phyloP scores from a whole-genome alignment of 768 basidiomycete genomes.

The Tephrocybe sp. region DNA sequence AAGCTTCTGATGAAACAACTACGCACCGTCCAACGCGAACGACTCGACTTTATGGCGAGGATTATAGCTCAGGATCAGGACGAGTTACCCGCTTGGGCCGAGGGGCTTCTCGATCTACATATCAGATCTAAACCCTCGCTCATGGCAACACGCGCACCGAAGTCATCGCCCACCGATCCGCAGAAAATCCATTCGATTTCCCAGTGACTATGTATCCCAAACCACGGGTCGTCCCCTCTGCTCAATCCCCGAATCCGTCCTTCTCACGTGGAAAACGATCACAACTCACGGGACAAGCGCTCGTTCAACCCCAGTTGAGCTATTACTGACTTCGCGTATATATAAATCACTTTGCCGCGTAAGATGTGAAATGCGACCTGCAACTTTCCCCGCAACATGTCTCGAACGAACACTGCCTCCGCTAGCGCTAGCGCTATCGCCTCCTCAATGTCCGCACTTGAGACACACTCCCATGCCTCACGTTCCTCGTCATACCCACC shows the following conservation, averaged over 20 bases:
- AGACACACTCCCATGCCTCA: conserved; percentile 23
- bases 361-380: conserved; percentile 7
- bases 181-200: conserved; percentile 32
- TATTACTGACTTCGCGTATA: conserved; percentile 20
- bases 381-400: conserved; percentile 24
- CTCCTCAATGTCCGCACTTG: conserved; percentile 21
- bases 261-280: conserved; percentile 21
- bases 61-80: no score
- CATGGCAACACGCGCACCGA: conserved; percentile 27
- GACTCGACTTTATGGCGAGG: no score
- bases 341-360: conserved; percentile 18
- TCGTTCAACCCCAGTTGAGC: conserved; percentile 24
- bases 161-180: conserved; percentile 34
- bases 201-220: conserved; percentile 24
- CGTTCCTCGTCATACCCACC: conserved; percentile 23
- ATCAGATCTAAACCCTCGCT: conserved; percentile 24
- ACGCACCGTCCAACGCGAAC: no score
- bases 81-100: no score
- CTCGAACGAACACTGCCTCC: conserved; percentile 28
- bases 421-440: conserved; percentile 24
- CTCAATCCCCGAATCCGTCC: conserved; percentile 23
- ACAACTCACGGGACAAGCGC: conserved; percentile 21
- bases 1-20: neutral
- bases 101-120: conserved; percentile 20
- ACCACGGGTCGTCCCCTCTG: conserved; percentile 19